A percentile compares a stretch with the other conserved stretches of the same genome.
Conservation (phyloP, 176 grass and related monocot genomes). For the Tillandsia fasciculata region DNA sequence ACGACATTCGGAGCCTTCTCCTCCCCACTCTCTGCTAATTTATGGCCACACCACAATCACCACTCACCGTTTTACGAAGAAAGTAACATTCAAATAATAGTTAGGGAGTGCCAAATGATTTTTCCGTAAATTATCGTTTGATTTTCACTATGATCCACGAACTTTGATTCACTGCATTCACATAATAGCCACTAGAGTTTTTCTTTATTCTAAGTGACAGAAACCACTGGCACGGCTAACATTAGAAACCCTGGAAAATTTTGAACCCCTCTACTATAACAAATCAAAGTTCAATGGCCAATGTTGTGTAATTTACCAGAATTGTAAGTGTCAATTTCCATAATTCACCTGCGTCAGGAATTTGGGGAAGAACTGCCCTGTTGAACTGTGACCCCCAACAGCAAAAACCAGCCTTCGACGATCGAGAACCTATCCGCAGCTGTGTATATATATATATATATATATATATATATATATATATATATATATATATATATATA, state of each 20-base stretch:
- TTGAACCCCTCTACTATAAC: too few relatives aligned
- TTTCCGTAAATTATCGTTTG: too few relatives aligned
- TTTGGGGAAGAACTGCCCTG: neutral
- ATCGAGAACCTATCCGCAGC: neutral
- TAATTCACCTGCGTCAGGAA: neutral
- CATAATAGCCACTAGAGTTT: too few relatives aligned
- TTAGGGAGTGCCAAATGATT: neutral
- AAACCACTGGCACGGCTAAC: too few relatives aligned
- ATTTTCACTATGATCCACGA: too few relatives aligned
- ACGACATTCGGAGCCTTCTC: constrained; percentile 89
- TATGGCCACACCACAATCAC: neutral
- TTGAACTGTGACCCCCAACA: neutral
- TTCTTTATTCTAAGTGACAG: too few relatives aligned
- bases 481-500: too few relatives aligned
- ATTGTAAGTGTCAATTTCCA: neutral
- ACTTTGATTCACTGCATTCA: too few relatives aligned
- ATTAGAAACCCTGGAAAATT: too few relatives aligned
- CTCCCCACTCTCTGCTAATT: constrained; percentile 45
- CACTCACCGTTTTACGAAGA: neutral
- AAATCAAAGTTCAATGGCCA: too few relatives aligned
- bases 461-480: too few relatives aligned
- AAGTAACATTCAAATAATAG: neutral
- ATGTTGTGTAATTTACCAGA: too few relatives aligned
- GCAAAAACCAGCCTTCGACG: neutral
- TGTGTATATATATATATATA: neutral